Base-by-base conservation (phyloP, 164 flowering plant genomes). In the Saururus chinensis region DNA sequence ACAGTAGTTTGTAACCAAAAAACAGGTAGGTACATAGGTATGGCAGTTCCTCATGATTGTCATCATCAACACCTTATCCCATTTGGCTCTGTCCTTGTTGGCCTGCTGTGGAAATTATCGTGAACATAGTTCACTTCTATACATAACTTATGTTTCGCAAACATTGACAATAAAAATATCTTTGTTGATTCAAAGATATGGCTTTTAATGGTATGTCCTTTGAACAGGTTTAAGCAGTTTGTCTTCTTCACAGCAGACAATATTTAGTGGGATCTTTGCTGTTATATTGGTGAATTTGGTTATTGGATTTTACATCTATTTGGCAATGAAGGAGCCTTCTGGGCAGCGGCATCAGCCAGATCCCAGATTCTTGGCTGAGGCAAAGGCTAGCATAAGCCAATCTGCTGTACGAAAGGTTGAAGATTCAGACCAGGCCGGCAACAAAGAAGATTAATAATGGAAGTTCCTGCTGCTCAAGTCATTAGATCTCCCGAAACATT, bases 271-370 rank as follows among this genome's bases (percentile, higher is more conserved):
- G 21, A 75, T 88, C 60, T 81, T 91, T 63, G 95, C 97, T 51
- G 95, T 91, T 48, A 72, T 86, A 59, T 82, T 93, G 0, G 93
- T 88, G 53, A 91, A 88, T 69, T 49, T 88, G 49, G 87, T 88
- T 51, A 85, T 88, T 62, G 92, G 77, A 41, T 75, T 80, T 64
- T 91, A 88, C 75, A 84, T 91, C 37, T 83, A 58, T 52, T 70
- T 86, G 88, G 98, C 98, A 35, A 70, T 91, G 84, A 86, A 76
- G 72, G 93, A 91, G 70, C 93, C 96, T 62, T 70, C 80, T 9
- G 69, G 79, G 41, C 82, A 73, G 16, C 55, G 42, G 74, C 93
- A 86, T 60, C 83, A 77, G 58, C 98, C 98, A 9, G 96, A 91
- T 81, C 82, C 89, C 24, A 61, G 72, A 54, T 91, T 91, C 68